Conservation (phyloP, 805 yeast species). For the Nakazawaea siamensis region DNA sequence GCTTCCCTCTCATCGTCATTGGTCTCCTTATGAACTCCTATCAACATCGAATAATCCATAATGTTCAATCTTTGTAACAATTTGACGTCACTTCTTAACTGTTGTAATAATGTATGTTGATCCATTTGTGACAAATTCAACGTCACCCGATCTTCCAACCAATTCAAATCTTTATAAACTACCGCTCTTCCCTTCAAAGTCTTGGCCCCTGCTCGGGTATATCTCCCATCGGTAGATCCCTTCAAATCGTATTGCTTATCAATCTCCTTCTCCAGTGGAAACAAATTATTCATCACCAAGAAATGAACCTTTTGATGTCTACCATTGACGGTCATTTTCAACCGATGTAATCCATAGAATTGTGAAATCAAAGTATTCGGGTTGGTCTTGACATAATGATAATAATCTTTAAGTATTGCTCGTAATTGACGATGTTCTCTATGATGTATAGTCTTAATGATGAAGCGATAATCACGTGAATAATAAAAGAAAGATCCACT, state of each 20-base stretch:
- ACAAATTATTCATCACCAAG: constrained; percentile 92
- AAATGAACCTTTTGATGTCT: constrained; percentile 74
- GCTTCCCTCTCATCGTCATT: constrained; percentile 30
- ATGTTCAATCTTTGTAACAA: constrained; percentile 69
- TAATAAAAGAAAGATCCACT: constrained; percentile 95
- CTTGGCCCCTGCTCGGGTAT: constrained; percentile 32
- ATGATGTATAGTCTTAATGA: constrained; percentile 92
- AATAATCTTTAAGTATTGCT: constrained; percentile 64
- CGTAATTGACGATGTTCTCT: constrained; percentile 84
- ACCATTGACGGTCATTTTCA: constrained; percentile 57
- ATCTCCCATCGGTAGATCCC: constrained; percentile 84
- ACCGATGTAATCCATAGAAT: constrained; percentile 90
- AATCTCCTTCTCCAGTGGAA: constrained; percentile 87
- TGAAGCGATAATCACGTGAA: constrained; percentile 87
- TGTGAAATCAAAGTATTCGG: constrained; percentile 92
- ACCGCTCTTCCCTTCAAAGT: constrained; percentile 23
- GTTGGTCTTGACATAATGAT: constrained; percentile 69
- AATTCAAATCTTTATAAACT: constrained; percentile 82
- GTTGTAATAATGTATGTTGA: constrained; percentile 49
- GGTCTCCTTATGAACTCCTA: constrained; percentile 59
- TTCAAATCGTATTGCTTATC: constrained; percentile 85
- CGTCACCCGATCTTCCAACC: constrained; percentile 59
- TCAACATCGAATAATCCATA: constrained; percentile 89
- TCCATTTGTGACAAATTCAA: constrained; percentile 75
- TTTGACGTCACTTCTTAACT: constrained; percentile 66